Base-by-base conservation (phyloP, 1,139 yeast genomes). In the Pneumocystis canis region DNA sequence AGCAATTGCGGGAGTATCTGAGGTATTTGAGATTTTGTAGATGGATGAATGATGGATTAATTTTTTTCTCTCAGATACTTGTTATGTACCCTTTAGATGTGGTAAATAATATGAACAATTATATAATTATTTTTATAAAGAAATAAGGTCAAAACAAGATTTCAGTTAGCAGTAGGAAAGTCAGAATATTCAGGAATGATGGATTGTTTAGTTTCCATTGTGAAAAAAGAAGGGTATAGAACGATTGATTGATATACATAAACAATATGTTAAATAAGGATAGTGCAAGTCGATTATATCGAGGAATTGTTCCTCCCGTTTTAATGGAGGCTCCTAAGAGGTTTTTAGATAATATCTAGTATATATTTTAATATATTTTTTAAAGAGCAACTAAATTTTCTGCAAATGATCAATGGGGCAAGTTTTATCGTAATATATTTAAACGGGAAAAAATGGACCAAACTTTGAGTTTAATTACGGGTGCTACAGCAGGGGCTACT, bases 61-160 rank as follows among this genome's bases (percentile, higher is more conserved):
- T 18, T 40, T 20, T 40, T 33, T 31, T 6, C 28, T 9, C 28
- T 33, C 33, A 74, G 79, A 89, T 94, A 74, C 80, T 92, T 72
- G 92, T 89, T 68, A 92, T 92, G 98, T 92, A 92, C 74, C 99
- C 99, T 60, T 79, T 92, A 72, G 98, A 94, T 75, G 97, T 92
- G 67, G 97, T 57, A 35, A 14, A 5, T 20, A n/a, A 18, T 3
- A 47, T 9, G 57, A 28, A 30, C 5, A 39, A 14, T 14, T 4
- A 14, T 3, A 5, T 6, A 16, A 53, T 14, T 16, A 31, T 14
- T 53, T 9, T 16, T 37, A 16, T 16, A 1, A 18, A 5, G 3
- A 16, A 37, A 11, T 1, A 33, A 57, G 59, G 59, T 94, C 72
- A 94, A 92, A 80, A 94, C 98, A 58, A 84, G 98, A 76, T 92